phyloP scores from a whole-genome alignment of 768 basidiomycete species.

The Podaxis sp. region DNA sequence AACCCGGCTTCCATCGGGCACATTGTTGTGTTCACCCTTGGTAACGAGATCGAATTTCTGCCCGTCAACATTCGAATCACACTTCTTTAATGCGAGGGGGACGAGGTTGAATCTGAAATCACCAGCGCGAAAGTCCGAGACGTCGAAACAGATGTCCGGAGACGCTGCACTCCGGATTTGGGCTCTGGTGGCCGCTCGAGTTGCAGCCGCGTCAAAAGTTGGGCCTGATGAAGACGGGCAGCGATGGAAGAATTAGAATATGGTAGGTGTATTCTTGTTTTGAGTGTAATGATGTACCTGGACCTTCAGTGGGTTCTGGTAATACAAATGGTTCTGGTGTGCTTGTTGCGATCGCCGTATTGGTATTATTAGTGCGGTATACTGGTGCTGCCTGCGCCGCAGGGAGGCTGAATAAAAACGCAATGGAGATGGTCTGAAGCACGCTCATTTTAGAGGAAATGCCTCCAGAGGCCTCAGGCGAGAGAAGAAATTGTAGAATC shows the following conservation, averaged over 20 bases:
- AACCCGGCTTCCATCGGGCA: constrained; percentile 22
- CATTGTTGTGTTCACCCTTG: constrained; percentile 28
- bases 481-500: not conserved
- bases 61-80: constrained; percentile 24
- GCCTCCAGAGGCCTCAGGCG: not conserved
- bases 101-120: constrained; percentile 32
- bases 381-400: not conserved
- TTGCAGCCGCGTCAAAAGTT: constrained; percentile 28
- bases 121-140: constrained; percentile 29
- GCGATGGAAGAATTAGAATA: not conserved
- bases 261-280: not conserved
- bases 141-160: constrained; percentile 26
- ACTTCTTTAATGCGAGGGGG: constrained; percentile 24
- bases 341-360: not conserved
- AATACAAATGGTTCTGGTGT: not conserved
- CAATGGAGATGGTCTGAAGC: not conserved
- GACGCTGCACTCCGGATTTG: constrained; percentile 26
- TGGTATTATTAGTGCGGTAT: not conserved
- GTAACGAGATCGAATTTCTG: constrained; percentile 34
- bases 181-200: constrained; percentile 24
- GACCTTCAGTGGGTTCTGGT: not conserved
- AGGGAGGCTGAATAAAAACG: not conserved
- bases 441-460: not conserved
- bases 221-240: constrained; percentile 18
- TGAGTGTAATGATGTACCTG: not conserved